These are phyloP conservation scores for Ulvella scutata DNA, from an alignment of 139 green algal genomes.

Conservation along the genomic window DNA sequence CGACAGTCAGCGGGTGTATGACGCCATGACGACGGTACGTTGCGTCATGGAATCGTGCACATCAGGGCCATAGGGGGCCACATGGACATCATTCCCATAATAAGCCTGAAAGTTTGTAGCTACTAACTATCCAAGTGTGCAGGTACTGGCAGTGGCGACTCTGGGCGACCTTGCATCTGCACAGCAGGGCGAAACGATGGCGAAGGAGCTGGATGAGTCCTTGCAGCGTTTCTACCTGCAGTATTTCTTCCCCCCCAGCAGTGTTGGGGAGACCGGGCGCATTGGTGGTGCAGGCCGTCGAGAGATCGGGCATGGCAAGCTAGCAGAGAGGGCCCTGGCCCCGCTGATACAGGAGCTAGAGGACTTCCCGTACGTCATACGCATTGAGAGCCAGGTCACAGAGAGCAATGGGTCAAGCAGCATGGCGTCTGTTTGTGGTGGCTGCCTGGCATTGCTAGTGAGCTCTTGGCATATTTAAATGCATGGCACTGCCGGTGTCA, in stretches of 20 bases:
- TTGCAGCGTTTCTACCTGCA: constrained; percentile 86
- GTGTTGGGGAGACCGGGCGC: constrained; percentile 78
- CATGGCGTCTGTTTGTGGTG: constrained; percentile 95
- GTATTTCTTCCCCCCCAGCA: constrained; percentile 95
- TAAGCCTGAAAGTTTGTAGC: too few relatives aligned
- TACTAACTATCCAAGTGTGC: too few relatives aligned
- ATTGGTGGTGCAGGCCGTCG: constrained; percentile 44
- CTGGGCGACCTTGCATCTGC: constrained; percentile 20
- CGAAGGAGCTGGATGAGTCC: constrained; percentile 22
- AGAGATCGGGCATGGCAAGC: constrained; percentile 80
- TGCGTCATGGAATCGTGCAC: too few relatives aligned
- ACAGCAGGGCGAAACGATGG: constrained; percentile 27
- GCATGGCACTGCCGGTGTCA: too few relatives aligned
- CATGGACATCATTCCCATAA: too few relatives aligned
- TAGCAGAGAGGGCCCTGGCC: constrained; percentile 72
- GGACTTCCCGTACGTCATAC: constrained; percentile 64
- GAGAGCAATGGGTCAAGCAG: constrained; percentile 89
- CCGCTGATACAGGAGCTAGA: constrained; percentile 52
- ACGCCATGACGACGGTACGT: too few relatives aligned
- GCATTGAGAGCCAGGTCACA: constrained; percentile 90
- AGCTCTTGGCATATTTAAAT: too few relatives aligned
- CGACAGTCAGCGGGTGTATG: too few relatives aligned
- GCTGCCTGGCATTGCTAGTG: constrained; percentile 75
- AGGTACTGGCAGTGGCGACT: constrained; percentile 22
- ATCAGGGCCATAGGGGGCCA: too few relatives aligned